Percentiles rank a stretch among this genome's conserved stretches.
phyloP scores from a whole-genome alignment of 495 filamentous ascomycete species.

The Choiromyces venosus region DNA sequence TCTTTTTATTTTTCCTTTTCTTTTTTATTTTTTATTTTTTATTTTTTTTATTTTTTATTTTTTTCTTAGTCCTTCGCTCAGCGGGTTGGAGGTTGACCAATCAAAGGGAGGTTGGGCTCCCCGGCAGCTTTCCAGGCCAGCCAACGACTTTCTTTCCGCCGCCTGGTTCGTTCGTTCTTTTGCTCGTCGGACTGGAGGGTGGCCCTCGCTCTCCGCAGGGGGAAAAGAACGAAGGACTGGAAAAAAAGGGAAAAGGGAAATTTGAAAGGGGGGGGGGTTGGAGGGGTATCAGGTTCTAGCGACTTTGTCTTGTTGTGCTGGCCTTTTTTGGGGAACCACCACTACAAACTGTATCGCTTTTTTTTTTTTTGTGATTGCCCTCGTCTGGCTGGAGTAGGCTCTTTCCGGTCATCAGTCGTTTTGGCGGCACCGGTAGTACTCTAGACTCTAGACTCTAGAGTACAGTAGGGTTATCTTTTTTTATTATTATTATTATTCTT shows the following conservation, averaged over 20 bases:
- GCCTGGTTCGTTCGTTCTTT: slow-evolving; percentile 32
- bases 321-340: slow-evolving; percentile 32
- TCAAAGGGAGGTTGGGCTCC: slow-evolving; percentile 12
- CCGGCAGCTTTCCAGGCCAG: slow-evolving; percentile 31
- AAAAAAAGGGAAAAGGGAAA: not conserved
- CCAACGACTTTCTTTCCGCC: slow-evolving; percentile 29
- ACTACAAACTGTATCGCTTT: slow-evolving; percentile 32
- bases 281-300: slow-evolving; percentile 36
- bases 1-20: not conserved
- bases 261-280: not conserved
- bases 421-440: not conserved
- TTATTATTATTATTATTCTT: slow-evolving; percentile 35
- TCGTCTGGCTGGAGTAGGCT: not conserved
- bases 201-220: slow-evolving; percentile 36
- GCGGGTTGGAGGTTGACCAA: slow-evolving; percentile 35
- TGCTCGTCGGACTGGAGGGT: slow-evolving; percentile 32
- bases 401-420: not conserved
- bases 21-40: not conserved
- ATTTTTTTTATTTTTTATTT: not conserved
- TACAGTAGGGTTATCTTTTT: slow-evolving; percentile 7
- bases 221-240: slow-evolving; percentile 4
- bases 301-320: slow-evolving; percentile 32
- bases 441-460: too few species aligned
- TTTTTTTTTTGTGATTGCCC: slow-evolving; percentile 5
- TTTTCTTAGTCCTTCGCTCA: not conserved